Percentiles rank a stretch among this genome's conserved stretches.
phyloP scores from a whole-genome alignment of 768 basidiomycete genomes.

The Xerocomellus intermedius region DNA sequence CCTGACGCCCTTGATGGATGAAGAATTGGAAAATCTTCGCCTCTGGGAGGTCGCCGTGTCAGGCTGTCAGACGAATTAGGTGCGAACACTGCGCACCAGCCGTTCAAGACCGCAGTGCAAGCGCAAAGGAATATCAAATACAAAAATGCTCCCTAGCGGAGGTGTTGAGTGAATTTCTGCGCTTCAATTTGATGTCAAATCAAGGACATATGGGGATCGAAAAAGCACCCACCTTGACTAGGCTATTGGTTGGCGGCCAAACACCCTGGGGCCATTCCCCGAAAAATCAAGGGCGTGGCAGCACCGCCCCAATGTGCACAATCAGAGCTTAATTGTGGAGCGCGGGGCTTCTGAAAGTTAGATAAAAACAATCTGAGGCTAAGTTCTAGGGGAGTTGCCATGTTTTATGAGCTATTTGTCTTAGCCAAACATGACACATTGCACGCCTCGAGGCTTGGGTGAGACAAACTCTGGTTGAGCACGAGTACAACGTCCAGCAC shows the following conservation, averaged over 20 bases:
- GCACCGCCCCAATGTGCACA: not conserved
- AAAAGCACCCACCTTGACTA: constrained; percentile 6
- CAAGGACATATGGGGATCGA: constrained; percentile 6
- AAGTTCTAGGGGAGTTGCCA: not conserved
- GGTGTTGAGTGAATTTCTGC: not conserved
- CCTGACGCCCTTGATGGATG: constrained; percentile 8
- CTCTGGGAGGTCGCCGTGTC: constrained; percentile 5
- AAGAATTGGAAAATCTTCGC: constrained; percentile 12
- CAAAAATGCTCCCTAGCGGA: constrained; percentile 5
- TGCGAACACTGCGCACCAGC: constrained; percentile 13
- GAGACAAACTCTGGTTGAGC: constrained; percentile 20
- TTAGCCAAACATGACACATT: constrained; percentile 28
- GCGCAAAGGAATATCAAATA: constrained; percentile 22
- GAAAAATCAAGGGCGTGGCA: not conserved
- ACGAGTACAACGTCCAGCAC: constrained; percentile 12
- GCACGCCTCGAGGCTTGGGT: constrained; percentile 31
- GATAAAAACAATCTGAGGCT: not conserved
- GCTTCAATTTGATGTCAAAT: constrained; percentile 13
- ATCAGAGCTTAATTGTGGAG: not conserved
- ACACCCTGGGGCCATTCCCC: not conserved
- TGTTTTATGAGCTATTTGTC: constrained; percentile 27
- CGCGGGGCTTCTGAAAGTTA: not conserved
- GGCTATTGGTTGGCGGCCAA: not conserved
- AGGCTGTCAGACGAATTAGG: constrained; percentile 11
- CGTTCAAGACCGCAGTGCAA: constrained; percentile 4